Evolutionary conservation across 2,329 filamentous ascomycete genomes (phyloP), one percentile per base, ranked within the genome.

Genomic region (Trichoderma atroviride): DNA sequence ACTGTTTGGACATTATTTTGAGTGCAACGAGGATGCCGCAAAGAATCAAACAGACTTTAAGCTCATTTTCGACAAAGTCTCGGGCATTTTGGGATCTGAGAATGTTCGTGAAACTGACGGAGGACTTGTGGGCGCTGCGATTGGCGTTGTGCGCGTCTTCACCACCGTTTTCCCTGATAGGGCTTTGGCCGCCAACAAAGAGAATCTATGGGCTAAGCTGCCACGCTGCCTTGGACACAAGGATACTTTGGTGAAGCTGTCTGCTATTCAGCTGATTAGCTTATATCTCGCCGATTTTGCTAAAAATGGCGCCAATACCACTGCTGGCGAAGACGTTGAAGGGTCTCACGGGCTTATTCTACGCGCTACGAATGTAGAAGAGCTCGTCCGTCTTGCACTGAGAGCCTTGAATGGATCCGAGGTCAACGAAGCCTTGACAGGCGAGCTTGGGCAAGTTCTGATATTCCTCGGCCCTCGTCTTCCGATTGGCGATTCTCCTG

Each of bases 271-370:
- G 70, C 83, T 98, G 22, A 82, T 94, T 52, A 91, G 91, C 58
- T 84, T 86, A n/a, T 96, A 92, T 79, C 89, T 97, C 74, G 87
- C 89, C 4, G 92, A 97, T 77, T 89, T 97, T 72, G 92, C 91
- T 27, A 86, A 86, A 87, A 74, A 86, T 84, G 56, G 83, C 83
- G 35, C 78, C 76, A 35, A 85, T 88, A 69, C 80, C 80, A 33
- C 75, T 11, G 70, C 75, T 4, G 83, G 82, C 1, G 79, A 93
- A 58, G 88, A 90, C 2, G 81, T 97, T 14, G 78, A 82, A 53
- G 91, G 93, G 27, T 91, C 91, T 1, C 84, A 89, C 66, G 95
- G 93, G 0, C 83, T 97, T 29, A 81, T 84, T 33, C 82, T 98
- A 7, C 85, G 86, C 35, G 84, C 85, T 14, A 84, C 88, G 3